phyloP scores from a whole-genome alignment of 1,139 yeast species.

The Geotrichum bryndzae region DNA sequence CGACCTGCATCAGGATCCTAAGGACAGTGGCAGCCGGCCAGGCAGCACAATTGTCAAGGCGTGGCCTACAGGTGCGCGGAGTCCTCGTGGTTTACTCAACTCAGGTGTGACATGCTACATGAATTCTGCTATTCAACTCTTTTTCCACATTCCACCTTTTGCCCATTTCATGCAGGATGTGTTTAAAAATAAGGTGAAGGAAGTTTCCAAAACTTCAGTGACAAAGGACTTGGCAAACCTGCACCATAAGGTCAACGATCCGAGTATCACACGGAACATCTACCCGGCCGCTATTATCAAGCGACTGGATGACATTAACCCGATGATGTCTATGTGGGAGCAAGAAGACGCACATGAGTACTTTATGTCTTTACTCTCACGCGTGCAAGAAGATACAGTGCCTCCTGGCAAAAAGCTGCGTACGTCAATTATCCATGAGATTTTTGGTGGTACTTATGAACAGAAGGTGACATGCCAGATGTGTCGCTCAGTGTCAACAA shows the following conservation, averaged over 20 bases:
- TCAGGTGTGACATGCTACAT: conserved; percentile 96
- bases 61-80: conserved; percentile 48
- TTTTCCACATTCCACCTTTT: conserved; percentile 85
- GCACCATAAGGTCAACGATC: conserved; percentile 57
- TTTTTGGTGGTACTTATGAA: conserved; percentile 83
- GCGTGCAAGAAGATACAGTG: conserved; percentile 86
- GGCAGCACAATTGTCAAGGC: conserved; percentile 50
- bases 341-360: conserved; percentile 98
- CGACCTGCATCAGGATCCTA: conserved; percentile 25
- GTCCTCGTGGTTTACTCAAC: conserved; percentile 76
- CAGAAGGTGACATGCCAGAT: conserved; percentile 78
- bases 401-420: conserved; percentile 82
- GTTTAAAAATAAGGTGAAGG: conserved; percentile 37
- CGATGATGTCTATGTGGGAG: conserved; percentile 96
- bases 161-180: conserved; percentile 75
- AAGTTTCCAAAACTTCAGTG: conserved; percentile 54
- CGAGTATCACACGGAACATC: conserved; percentile 29
- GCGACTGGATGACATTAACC: conserved; percentile 76
- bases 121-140: conserved; percentile 88
- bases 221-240: conserved; percentile 69
- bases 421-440: conserved; percentile 78
- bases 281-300: conserved; percentile 69
- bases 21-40: conserved; percentile 32
- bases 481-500: conserved; percentile 77
- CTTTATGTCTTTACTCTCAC: conserved; percentile 80